Conservation (phyloP, 2,329 filamentous ascomycete genomes). For the Grosmannia huntii region DNA sequence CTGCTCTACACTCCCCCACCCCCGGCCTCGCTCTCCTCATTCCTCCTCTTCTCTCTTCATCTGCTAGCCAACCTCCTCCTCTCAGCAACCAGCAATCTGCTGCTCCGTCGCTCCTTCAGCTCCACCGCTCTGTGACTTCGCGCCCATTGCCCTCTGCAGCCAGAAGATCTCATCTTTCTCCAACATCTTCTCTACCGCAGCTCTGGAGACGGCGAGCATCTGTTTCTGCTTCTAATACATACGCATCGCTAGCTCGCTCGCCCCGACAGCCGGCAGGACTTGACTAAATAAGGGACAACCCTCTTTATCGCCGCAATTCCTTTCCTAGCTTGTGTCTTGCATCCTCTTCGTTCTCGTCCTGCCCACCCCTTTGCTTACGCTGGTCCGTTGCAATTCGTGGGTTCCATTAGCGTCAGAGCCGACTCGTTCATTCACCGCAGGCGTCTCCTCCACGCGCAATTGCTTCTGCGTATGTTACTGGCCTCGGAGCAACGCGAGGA, state of each 20-base stretch:
- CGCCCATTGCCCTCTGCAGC: too few relatives aligned
- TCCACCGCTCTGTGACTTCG: too few relatives aligned
- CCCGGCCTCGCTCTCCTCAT: neutral
- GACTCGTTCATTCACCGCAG: too few relatives aligned
- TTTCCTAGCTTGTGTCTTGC: neutral
- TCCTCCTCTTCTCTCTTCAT: neutral
- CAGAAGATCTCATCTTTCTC: too few relatives aligned
- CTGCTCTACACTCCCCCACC: neutral
- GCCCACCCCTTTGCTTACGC: constrained; percentile 7
- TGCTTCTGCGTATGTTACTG: constrained; percentile 5
- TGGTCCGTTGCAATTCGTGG: constrained; percentile 10
- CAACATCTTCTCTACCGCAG: too few relatives aligned
- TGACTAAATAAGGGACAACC: neutral
- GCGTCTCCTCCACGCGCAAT: neutral
- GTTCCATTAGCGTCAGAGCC: neutral
- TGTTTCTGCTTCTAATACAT: too few relatives aligned
- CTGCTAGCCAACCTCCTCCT: neutral
- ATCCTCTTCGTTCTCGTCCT: too few relatives aligned
- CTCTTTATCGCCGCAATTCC: neutral
- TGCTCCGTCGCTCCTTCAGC: neutral
- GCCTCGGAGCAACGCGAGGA: constrained; percentile 7
- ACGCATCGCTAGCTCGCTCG: too few relatives aligned
- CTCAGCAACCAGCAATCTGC: neutral
- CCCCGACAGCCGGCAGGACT: neutral
- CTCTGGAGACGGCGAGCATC: too few relatives aligned